These are phyloP conservation scores for Fusarium praegraminearum DNA, from an alignment of 2,329 filamentous ascomycete species.

Conservation along the genomic window DNA sequence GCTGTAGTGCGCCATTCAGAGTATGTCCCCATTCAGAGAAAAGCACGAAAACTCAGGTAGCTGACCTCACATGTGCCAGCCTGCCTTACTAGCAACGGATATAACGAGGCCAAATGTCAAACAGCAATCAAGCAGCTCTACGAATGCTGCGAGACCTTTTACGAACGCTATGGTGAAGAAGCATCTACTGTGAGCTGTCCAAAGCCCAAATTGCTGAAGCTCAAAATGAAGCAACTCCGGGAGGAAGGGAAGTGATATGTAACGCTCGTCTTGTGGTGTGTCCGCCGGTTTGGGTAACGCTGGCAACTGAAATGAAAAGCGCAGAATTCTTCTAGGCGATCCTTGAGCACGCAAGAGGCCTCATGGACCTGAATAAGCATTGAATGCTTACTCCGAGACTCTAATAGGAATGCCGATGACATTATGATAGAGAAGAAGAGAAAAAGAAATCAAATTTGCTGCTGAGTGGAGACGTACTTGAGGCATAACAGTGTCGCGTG, in stretches of 20 bases:
- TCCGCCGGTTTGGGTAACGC: slow-evolving; percentile 61
- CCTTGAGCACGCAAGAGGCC: slow-evolving; percentile 97
- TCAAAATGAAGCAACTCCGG: slow-evolving; percentile 83
- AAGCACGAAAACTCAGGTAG: neutral
- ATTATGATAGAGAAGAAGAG: slow-evolving; percentile 70
- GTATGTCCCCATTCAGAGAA: slow-evolving; percentile 57
- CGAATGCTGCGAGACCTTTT: slow-evolving; percentile 92
- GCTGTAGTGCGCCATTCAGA: slow-evolving; percentile 86
- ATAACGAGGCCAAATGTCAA: slow-evolving; percentile 86
- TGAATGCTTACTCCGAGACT: slow-evolving; percentile 98
- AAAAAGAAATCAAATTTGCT: slow-evolving; percentile 46
- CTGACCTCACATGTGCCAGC: slow-evolving; percentile 61
- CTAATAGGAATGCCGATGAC: slow-evolving; percentile 95
- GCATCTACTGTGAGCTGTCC: slow-evolving; percentile 87
- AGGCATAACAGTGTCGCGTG: slow-evolving; percentile 42
- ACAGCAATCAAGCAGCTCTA: slow-evolving; percentile 85
- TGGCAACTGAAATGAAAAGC: slow-evolving; percentile 80
- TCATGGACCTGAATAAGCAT: slow-evolving; percentile 89
- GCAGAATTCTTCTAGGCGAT: slow-evolving; percentile 86
- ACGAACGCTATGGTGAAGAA: slow-evolving; percentile 79
- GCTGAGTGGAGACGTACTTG: slow-evolving; percentile 44
- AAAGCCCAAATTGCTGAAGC: slow-evolving; percentile 78
- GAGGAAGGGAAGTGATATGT: slow-evolving; percentile 62
- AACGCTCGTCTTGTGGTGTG: slow-evolving; percentile 58
- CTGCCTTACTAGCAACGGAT: slow-evolving; percentile 86